These are phyloP conservation scores for Lumnitzera racemosa DNA, from an alignment of 345 rosid genomes.

Conservation along the genomic window DNA sequence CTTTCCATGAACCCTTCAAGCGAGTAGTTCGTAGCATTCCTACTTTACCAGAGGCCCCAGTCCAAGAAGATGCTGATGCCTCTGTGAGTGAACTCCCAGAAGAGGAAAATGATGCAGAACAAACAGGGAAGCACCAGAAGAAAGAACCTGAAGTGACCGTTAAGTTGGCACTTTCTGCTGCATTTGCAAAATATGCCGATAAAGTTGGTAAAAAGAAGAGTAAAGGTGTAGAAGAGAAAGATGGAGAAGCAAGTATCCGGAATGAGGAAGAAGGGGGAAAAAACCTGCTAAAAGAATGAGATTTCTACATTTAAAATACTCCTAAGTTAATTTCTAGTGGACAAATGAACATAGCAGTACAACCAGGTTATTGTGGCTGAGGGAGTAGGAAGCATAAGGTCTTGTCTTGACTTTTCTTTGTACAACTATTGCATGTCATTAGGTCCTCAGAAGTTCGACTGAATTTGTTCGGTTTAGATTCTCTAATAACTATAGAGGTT, in stretches of 20 bases:
- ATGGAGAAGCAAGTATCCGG: slow-evolving; percentile 18
- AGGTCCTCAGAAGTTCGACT: no score
- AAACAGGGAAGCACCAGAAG: slow-evolving; percentile 37
- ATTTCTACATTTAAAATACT: not conserved
- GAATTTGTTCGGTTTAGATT: no score
- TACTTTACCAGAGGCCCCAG: slow-evolving; percentile 34
- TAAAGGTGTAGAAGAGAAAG: slow-evolving; percentile 12
- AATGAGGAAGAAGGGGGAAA: not conserved
- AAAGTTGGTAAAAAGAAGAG: slow-evolving; percentile 27
- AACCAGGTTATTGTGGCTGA: no score
- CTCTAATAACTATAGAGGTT: no score
- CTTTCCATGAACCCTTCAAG: slow-evolving; percentile 95
- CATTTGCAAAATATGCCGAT: slow-evolving; percentile 56
- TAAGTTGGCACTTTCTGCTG: slow-evolving; percentile 69
- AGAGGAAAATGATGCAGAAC: slow-evolving; percentile 30
- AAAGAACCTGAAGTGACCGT: slow-evolving; percentile 56
- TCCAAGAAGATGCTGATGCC: slow-evolving; percentile 24
- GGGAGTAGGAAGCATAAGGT: no score
- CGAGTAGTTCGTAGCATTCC: slow-evolving; percentile 44
- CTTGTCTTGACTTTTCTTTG: no score
- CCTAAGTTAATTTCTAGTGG: not conserved
- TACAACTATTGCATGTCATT: no score
- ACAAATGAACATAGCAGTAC: no score
- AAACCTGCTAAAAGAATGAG: no score
- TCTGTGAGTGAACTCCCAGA: slow-evolving; percentile 32